A percentile compares a stretch with the other conserved stretches of the same genome.
phyloP scores from a whole-genome alignment of 1,284 basidiomycete species.

The Ustilago esculenta region DNA sequence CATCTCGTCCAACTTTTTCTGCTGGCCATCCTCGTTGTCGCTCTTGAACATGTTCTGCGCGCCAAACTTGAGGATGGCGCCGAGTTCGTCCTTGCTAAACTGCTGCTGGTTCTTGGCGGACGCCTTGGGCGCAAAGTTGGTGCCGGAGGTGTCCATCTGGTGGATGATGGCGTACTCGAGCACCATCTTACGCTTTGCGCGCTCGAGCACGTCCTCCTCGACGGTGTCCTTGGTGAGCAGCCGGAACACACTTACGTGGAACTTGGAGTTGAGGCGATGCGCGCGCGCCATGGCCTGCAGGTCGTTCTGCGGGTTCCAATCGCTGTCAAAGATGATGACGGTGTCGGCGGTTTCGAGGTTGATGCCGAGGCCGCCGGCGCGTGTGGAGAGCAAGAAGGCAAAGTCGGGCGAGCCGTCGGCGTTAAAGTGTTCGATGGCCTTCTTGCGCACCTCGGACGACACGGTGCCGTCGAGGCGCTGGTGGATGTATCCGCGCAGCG shows the following conservation, averaged over 20 bases:
- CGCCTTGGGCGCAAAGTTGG: conserved; percentile 82
- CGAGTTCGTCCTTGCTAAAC: conserved; percentile 95
- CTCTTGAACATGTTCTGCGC: conserved; percentile 99
- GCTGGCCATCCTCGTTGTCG: conserved; percentile 84
- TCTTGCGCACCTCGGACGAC: conserved; percentile 82
- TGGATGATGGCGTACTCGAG: conserved; percentile 99
- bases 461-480: conserved; percentile 82
- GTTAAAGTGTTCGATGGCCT: conserved; percentile 82
- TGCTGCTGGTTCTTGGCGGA: conserved; percentile 71
- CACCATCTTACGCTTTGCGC: conserved; percentile 99
- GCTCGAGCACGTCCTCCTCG: conserved; percentile 97
- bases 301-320: conserved; percentile 96
- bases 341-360: conserved; percentile 85
- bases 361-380: conserved; percentile 66
- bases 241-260: conserved; percentile 96
- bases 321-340: conserved; percentile 93
- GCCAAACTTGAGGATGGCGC: conserved; percentile 98
- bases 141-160: conserved; percentile 99
- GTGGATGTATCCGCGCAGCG: conserved; percentile 83
- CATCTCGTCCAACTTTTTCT: conserved; percentile 97
- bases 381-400: conserved; percentile 65
- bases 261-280: conserved; percentile 72
- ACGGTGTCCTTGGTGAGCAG: conserved; percentile 98
- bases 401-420: conserved; percentile 77
- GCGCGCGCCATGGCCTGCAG: conserved; percentile 99